These are phyloP conservation scores for Nitzschia inconspicua DNA, from an alignment of 108 stramenopile genomes.

Conservation along the genomic window DNA sequence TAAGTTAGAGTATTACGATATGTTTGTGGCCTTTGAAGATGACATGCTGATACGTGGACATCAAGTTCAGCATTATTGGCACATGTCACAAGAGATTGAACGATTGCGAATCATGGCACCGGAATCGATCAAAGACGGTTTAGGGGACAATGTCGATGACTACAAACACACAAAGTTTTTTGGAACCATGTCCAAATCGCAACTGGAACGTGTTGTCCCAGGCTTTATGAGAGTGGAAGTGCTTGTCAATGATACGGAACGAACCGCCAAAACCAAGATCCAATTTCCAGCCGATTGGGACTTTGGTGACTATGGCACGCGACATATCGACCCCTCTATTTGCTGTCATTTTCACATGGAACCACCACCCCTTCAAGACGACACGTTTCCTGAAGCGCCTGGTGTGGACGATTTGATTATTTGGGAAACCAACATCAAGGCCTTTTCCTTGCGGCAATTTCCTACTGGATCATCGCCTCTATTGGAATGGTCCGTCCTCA, in stretches of 20 bases:
- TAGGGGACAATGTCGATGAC: slow-evolving; percentile 19
- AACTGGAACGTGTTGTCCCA: slow-evolving; percentile 57
- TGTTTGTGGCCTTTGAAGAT: slow-evolving; percentile 76
- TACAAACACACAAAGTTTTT: slow-evolving; percentile 24
- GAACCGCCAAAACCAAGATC: slow-evolving; percentile 26
- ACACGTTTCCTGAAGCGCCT: slow-evolving; percentile 39
- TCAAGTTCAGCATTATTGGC: slow-evolving; percentile 65
- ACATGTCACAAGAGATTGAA: slow-evolving; percentile 51
- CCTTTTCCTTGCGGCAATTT: slow-evolving; percentile 51
- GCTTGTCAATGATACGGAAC: slow-evolving; percentile 29
- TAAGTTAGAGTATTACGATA: slow-evolving; percentile 66
- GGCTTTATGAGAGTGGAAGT: slow-evolving; percentile 73
- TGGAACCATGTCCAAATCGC: slow-evolving; percentile 50
- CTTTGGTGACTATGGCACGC: slow-evolving; percentile 13
- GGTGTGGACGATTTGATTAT: slow-evolving; percentile 47
- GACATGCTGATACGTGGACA: slow-evolving; percentile 69
- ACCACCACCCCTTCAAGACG: slow-evolving; percentile 21
- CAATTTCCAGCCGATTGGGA: slow-evolving; percentile 29
- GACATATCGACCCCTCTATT: slow-evolving; percentile 45
- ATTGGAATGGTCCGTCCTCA: slow-evolving; percentile 44
- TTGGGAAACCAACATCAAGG: slow-evolving; percentile 75
- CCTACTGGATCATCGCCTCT: slow-evolving; percentile 31
- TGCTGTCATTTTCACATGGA: slow-evolving; percentile 51
- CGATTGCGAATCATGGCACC: slow-evolving; percentile 44
- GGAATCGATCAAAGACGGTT: slow-evolving; percentile 6